Conservation (phyloP, 345 rosid genomes). For the Melaleuca quinquenervia region DNA sequence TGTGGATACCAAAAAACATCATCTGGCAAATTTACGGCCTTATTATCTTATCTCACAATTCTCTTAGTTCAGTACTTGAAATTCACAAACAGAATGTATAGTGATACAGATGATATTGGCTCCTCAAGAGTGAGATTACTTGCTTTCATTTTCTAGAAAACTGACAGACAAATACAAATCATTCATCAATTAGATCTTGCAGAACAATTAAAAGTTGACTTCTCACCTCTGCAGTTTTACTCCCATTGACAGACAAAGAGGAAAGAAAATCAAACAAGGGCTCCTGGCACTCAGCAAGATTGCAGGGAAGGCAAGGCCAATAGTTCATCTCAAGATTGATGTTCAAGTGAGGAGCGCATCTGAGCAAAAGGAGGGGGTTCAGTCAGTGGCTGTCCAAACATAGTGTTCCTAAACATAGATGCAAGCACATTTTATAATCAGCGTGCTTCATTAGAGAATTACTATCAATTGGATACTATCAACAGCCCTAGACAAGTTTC, state of each 20-base stretch:
- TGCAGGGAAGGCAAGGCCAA: conserved; percentile 89
- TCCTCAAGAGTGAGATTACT: background rate
- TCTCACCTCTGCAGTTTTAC: conserved; percentile 78
- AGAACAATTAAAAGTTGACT: background rate
- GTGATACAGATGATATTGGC: background rate
- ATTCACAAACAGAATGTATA: background rate
- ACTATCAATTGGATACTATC: background rate
- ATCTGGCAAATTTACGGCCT: background rate
- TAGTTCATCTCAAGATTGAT: conserved; percentile 97
- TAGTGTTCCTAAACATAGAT: background rate
- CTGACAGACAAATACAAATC: background rate
- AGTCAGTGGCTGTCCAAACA: background rate
- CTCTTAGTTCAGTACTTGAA: background rate
- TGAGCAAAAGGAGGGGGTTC: conserved; percentile 15
- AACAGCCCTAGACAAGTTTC: background rate
- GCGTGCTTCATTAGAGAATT: background rate
- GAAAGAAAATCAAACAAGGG: conserved; percentile 74
- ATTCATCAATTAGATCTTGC: background rate
- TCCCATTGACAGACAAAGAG: conserved; percentile 62
- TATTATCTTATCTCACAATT: background rate
- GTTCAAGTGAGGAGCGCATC: conserved; percentile 87
- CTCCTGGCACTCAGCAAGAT: conserved; percentile 78
- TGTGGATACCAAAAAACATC: background rate
- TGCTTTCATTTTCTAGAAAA: background rate
- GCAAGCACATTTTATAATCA: background rate